These are phyloP conservation scores for Rhizomucor pusillus DNA, from an alignment of 371 early-diverging fungal genomes.

Conservation along the genomic window DNA sequence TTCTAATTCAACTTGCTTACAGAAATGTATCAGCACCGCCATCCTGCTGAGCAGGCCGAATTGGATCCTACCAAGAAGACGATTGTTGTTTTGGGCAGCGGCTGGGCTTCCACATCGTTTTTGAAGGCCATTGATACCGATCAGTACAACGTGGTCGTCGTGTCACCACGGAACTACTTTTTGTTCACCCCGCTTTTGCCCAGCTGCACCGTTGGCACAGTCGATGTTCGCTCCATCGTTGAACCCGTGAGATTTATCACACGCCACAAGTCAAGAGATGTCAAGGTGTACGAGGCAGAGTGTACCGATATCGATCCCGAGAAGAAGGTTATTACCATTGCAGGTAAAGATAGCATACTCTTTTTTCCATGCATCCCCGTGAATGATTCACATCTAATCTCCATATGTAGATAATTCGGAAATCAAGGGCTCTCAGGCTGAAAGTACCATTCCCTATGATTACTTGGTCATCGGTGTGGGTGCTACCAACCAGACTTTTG, in stretches of 20 bases:
- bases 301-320: slow-evolving; percentile 82
- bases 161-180: slow-evolving; percentile 91
- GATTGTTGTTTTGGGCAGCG: slow-evolving; percentile 79
- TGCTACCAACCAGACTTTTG: slow-evolving; percentile 88
- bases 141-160: slow-evolving; percentile 78
- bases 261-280: slow-evolving; percentile 80
- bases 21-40: slow-evolving; percentile 55
- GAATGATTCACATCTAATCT: too few relatives aligned
- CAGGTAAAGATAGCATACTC: slow-evolving; percentile 51
- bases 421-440: slow-evolving; percentile 59
- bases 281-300: slow-evolving; percentile 84
- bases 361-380: too few relatives aligned
- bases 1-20: slow-evolving; percentile 15
- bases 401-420: slow-evolving; percentile 64
- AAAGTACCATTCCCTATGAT: slow-evolving; percentile 75
- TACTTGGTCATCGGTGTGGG: slow-evolving; percentile 89
- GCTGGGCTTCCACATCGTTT: slow-evolving; percentile 87
- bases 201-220: slow-evolving; percentile 81
- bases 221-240: slow-evolving; percentile 81
- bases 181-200: slow-evolving; percentile 91
- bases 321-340: slow-evolving; percentile 70
- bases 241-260: slow-evolving; percentile 85
- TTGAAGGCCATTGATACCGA: slow-evolving; percentile 74
- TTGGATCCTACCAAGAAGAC: slow-evolving; percentile 80
- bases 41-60: slow-evolving; percentile 66